phyloP scores from a whole-genome alignment of 2,329 filamentous ascomycete species.

The Ambrosiella cleistominuta region DNA sequence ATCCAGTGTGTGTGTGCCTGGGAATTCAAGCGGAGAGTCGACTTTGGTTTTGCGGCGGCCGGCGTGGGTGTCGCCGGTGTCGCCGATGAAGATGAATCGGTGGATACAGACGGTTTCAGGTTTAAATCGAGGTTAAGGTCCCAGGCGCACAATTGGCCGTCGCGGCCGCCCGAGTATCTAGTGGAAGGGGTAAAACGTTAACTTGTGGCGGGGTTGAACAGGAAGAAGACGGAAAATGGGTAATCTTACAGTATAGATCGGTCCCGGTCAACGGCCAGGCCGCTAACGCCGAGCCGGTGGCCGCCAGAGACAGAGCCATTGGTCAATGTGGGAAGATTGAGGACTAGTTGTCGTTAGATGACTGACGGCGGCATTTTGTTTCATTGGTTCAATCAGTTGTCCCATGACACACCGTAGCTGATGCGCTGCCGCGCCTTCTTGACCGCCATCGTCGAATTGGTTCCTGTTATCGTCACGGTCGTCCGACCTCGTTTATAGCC shows the following conservation, averaged over 20 bases:
- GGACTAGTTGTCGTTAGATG: constrained; percentile 25
- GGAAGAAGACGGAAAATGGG: constrained; percentile 9
- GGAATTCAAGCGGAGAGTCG: constrained; percentile 42
- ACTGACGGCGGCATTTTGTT: background rate
- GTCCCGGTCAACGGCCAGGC: constrained; percentile 67
- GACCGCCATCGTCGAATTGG: background rate
- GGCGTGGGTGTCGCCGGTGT: constrained; percentile 20
- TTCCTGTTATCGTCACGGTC: background rate
- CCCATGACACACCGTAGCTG: constrained; percentile 41
- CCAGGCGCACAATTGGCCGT: constrained; percentile 94
- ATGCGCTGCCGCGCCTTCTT: constrained; percentile 43
- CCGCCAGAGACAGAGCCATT: constrained; percentile 49
- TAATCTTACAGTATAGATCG: constrained; percentile 66
- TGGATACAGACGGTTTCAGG: constrained; percentile 15
- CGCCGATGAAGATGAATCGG: constrained; percentile 17
- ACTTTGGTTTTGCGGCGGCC: constrained; percentile 26
- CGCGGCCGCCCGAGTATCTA: constrained; percentile 88
- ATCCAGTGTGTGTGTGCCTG: constrained; percentile 89
- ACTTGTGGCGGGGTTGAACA: constrained; percentile 3
- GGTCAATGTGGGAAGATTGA: constrained; percentile 40
- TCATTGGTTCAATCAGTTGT: constrained; percentile 3
- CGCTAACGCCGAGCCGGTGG: constrained; percentile 87
- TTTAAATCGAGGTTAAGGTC: constrained; percentile 52
- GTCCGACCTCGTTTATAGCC: background rate
- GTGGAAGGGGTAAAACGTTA: background rate